Evolutionary conservation across 306 rosid species (phyloP).

Genomic region (Rosa persica): DNA sequence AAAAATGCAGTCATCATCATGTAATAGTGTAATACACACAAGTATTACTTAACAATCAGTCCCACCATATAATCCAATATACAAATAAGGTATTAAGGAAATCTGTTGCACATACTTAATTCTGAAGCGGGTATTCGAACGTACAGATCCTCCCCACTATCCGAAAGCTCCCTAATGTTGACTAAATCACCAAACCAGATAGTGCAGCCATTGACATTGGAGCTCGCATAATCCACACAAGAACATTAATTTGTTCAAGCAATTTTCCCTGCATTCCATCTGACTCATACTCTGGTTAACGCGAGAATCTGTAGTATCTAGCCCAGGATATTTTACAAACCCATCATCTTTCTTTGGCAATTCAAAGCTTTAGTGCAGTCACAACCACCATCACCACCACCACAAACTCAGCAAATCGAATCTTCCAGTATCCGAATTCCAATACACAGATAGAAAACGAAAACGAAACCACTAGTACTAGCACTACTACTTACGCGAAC

Average conservation of each 20-base stretch:
- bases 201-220: constrained; percentile 46
- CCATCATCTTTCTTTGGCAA: constrained; percentile 32
- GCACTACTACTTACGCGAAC: no score
- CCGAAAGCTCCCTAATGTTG: constrained; percentile 31
- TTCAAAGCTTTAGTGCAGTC: constrained; percentile 24
- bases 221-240: constrained; percentile 50
- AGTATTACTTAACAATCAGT: neutral
- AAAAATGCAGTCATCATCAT: neutral
- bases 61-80: neutral
- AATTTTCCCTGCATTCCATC: constrained; percentile 38
- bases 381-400: no score
- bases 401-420: no score
- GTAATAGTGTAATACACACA: neutral
- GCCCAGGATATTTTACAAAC: constrained; percentile 32
- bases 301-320: constrained; percentile 38
- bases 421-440: no score
- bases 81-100: neutral
- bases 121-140: constrained; percentile 34
- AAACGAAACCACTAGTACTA: no score
- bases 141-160: constrained; percentile 34
- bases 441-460: no score
- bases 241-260: constrained; percentile 54
- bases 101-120: constrained; percentile 23
- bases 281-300: constrained; percentile 34
- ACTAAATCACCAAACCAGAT: constrained; percentile 47